These are phyloP conservation scores for Sanguinoderma infundibulare DNA, from an alignment of 1,284 basidiomycete genomes.

Conservation along the genomic window DNA sequence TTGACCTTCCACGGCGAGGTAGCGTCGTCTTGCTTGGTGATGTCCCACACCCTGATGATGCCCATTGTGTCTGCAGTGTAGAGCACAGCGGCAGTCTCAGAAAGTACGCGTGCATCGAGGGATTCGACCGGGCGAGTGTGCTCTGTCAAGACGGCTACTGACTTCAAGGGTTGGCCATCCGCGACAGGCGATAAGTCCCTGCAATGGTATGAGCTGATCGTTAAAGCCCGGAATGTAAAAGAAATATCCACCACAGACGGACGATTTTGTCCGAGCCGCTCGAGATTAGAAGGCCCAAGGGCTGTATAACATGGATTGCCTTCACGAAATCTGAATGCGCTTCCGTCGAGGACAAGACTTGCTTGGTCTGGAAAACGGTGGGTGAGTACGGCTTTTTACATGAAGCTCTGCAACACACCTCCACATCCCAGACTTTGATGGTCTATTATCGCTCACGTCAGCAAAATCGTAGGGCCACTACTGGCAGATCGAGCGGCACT, in stretches of 20 bases:
- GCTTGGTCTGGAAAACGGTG: slow-evolving; percentile 58
- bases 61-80: slow-evolving; percentile 91
- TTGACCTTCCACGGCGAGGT: slow-evolving; percentile 57
- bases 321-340: slow-evolving; percentile 92
- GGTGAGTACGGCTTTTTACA: not conserved
- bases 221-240: not conserved
- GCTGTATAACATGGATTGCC: slow-evolving; percentile 70
- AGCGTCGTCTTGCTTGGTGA: slow-evolving; percentile 50
- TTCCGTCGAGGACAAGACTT: slow-evolving; percentile 68
- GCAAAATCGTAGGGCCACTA: slow-evolving; percentile 6
- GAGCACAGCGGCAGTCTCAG: slow-evolving; percentile 52
- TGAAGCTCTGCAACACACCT: slow-evolving; percentile 48
- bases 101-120: slow-evolving; percentile 52
- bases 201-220: not conserved
- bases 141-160: slow-evolving; percentile 68
- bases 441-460: slow-evolving; percentile 48
- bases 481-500: slow-evolving; percentile 41
- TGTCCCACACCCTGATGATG: slow-evolving; percentile 75
- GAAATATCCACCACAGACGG: slow-evolving; percentile 74
- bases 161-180: slow-evolving; percentile 50
- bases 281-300: slow-evolving; percentile 74
- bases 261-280: slow-evolving; percentile 91
- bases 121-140: slow-evolving; percentile 77
- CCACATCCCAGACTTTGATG: slow-evolving; percentile 82
- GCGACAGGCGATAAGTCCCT: slow-evolving; percentile 65